A percentile compares a stretch with the other conserved stretches of the same genome.
These are phyloP conservation scores for Laetiporus sulphureus DNA, from an alignment of 1,284 basidiomycete species.

Conservation along the genomic window DNA sequence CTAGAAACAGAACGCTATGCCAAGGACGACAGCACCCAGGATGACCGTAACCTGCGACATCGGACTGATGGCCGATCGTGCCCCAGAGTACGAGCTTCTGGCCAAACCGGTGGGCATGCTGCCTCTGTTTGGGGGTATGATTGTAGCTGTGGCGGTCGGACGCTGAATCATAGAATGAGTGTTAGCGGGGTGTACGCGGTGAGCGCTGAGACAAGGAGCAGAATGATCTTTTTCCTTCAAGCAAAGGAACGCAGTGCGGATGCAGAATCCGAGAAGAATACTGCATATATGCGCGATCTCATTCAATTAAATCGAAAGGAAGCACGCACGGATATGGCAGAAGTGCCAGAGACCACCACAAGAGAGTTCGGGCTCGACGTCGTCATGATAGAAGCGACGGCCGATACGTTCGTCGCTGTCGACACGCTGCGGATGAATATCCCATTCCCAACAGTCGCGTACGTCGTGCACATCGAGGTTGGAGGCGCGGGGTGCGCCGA, in stretches of 20 bases:
- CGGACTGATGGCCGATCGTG: background rate
- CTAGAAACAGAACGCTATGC: constrained; percentile 2
- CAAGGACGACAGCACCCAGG: background rate
- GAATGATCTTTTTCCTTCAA: too few species aligned
- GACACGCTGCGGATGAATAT: constrained; percentile 7
- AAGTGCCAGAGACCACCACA: background rate
- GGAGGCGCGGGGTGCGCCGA: constrained; percentile 49
- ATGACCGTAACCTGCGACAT: background rate
- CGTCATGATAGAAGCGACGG: background rate
- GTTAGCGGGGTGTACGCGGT: too few species aligned
- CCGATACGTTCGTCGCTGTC: background rate
- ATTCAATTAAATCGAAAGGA: background rate
- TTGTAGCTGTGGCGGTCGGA: too few species aligned
- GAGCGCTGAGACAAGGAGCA: too few species aligned
- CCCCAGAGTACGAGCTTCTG: background rate
- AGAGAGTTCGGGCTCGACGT: background rate
- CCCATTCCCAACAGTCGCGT: constrained; percentile 38
- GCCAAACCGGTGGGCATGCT: background rate
- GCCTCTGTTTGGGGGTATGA: too few species aligned
- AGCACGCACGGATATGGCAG: constrained; percentile 4
- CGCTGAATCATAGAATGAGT: too few species aligned
- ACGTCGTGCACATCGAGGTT: constrained; percentile 44
- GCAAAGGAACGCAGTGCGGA: background rate
- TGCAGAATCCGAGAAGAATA: background rate
- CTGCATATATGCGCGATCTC: background rate